Conservation (phyloP, 208 protist genomes). For the Jaenimonas drosophilae region DNA sequence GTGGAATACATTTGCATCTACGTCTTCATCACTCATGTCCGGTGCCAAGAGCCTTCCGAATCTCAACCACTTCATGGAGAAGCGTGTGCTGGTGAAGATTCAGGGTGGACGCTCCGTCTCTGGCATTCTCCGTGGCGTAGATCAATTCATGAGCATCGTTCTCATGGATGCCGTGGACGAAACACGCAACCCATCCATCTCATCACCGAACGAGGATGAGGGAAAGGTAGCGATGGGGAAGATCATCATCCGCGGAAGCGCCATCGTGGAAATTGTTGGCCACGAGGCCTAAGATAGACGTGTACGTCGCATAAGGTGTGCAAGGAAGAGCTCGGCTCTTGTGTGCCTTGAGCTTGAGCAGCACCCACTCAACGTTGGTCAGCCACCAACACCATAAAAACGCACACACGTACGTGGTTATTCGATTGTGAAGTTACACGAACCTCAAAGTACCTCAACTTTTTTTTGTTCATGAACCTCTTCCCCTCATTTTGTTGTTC, state of each 20-base stretch:
- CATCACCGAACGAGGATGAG: slow-evolving; percentile 16
- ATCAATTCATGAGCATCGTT: slow-evolving; percentile 97
- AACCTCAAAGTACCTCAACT: too few relatives aligned
- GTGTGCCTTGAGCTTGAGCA: too few relatives aligned
- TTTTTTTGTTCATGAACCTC: too few relatives aligned
- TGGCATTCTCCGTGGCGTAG: slow-evolving; percentile 93
- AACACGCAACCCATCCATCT: slow-evolving; percentile 44
- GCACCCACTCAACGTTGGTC: too few relatives aligned
- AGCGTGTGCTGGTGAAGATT: slow-evolving; percentile 89
- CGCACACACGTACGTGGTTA: too few relatives aligned
- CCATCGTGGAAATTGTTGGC: slow-evolving; percentile 85
- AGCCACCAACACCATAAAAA: too few relatives aligned
- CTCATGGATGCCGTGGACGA: slow-evolving; percentile 95
- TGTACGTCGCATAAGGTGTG: background rate
- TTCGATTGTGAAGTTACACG: too few relatives aligned
- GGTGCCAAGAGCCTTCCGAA: slow-evolving; percentile 64
- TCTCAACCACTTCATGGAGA: slow-evolving; percentile 93
- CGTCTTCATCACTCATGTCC: slow-evolving; percentile 13
- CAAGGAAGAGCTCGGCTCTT: background rate
- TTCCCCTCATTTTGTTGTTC: too few relatives aligned
- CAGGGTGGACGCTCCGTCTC: slow-evolving; percentile 93
- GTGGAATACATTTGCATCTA: too few relatives aligned
- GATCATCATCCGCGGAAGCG: slow-evolving; percentile 84
- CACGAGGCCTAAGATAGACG: slow-evolving; percentile 40
- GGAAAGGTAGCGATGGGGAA: slow-evolving; percentile 84